These are phyloP conservation scores for Eutypa lata DNA, from an alignment of 2,329 filamentous ascomycete species.

Conservation along the genomic window DNA sequence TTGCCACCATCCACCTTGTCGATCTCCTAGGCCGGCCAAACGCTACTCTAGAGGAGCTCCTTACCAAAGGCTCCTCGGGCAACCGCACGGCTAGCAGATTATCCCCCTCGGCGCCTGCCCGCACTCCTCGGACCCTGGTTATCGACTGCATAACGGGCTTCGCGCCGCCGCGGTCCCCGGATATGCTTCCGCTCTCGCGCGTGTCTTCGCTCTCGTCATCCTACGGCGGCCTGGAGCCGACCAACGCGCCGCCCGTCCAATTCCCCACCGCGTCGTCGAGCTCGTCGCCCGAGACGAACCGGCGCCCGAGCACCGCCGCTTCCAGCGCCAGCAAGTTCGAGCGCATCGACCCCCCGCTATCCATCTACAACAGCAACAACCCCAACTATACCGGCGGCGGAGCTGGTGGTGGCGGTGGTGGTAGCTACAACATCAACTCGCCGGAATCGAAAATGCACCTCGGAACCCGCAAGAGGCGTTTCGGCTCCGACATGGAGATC, in stretches of 20 bases:
- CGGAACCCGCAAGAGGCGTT: slow-evolving; percentile 54
- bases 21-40: slow-evolving; percentile 49
- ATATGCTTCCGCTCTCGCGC: slow-evolving; percentile 47
- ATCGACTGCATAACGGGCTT: slow-evolving; percentile 62
- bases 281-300: slow-evolving; percentile 16
- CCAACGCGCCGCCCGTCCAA: slow-evolving; percentile 17
- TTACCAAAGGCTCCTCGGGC: slow-evolving; percentile 33
- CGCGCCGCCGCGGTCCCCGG: slow-evolving; percentile 38
- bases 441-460: slow-evolving; percentile 51
- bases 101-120: slow-evolving; percentile 19
- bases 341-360: slow-evolving; percentile 21
- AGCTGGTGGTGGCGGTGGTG: no score
- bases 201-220: slow-evolving; percentile 36
- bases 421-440: background rate
- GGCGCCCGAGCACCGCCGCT: slow-evolving; percentile 23
- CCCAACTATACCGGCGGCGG: no score
- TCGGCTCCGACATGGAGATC: slow-evolving; percentile 65
- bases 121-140: slow-evolving; percentile 48
- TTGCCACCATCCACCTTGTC: slow-evolving; percentile 56
- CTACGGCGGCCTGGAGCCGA: slow-evolving; percentile 28
- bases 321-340: slow-evolving; percentile 24
- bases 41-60: slow-evolving; percentile 44
- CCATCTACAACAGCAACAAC: background rate
- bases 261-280: slow-evolving; percentile 8
- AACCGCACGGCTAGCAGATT: slow-evolving; percentile 22